Percentiles rank a stretch among this genome's conserved stretches.
These are phyloP conservation scores for Xylariaceae sp. DNA, from an alignment of 2,329 filamentous ascomycete species.

Conservation along the genomic window DNA sequence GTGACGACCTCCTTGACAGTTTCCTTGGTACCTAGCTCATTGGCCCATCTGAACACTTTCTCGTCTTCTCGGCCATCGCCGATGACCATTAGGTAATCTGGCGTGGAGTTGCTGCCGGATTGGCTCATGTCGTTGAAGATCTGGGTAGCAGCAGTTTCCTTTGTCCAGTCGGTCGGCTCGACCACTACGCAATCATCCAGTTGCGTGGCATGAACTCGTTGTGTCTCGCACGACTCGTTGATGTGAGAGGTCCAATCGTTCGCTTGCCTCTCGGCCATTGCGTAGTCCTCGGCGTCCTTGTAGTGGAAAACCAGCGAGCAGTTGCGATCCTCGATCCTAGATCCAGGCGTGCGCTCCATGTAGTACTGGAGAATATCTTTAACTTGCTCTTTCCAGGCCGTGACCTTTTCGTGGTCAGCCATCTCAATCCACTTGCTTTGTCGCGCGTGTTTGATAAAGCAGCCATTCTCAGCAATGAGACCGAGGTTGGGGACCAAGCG, in stretches of 20 bases:
- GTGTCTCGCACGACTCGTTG: constrained; percentile 82
- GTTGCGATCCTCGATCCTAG: constrained; percentile 82
- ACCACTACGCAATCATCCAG: constrained; percentile 75
- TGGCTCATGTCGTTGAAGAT: constrained; percentile 56
- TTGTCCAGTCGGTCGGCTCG: constrained; percentile 80
- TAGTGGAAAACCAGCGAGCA: constrained; percentile 91
- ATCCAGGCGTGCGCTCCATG: constrained; percentile 79
- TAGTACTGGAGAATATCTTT: constrained; percentile 82
- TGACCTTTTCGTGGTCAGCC: constrained; percentile 62
- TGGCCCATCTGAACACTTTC: constrained; percentile 90
- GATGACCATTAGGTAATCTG: constrained; percentile 83
- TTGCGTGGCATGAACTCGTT: constrained; percentile 76
- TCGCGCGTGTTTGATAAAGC: constrained; percentile 70
- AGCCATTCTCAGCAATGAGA: constrained; percentile 90
- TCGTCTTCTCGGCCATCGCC: constrained; percentile 93
- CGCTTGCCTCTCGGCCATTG: constrained; percentile 68
- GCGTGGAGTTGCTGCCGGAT: constrained; percentile 30
- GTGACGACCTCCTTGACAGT: constrained; percentile 66
- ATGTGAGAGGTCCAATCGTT: constrained; percentile 90
- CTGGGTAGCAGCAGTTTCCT: constrained; percentile 70
- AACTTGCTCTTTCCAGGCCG: constrained; percentile 77
- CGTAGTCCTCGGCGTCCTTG: constrained; percentile 69
- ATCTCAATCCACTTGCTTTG: constrained; percentile 69
- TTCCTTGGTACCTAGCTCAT: constrained; percentile 55
- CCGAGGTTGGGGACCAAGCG: constrained; percentile 75